Base-by-base conservation (phyloP, 2,329 filamentous ascomycete species). In the Escovopsis sp. region DNA sequence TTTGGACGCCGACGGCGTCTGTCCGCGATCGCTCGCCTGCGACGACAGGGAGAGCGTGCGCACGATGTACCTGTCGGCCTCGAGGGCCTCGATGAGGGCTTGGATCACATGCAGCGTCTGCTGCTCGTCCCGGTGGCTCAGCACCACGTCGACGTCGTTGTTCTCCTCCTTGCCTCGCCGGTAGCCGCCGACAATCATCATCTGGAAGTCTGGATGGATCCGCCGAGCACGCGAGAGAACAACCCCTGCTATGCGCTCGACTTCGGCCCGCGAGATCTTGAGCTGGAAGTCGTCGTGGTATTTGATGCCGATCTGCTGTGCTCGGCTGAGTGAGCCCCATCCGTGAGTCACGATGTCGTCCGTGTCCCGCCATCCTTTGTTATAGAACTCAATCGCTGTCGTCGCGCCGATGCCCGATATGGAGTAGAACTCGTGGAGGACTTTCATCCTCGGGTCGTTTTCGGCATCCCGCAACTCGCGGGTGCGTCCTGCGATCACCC, bases 231-330 rank as follows among this genome's bases (percentile, higher is more conserved):
- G 79, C 2, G 63, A 53, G 1, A 81, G 68, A 12, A 95, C 72
- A 1, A 69, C 66, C 4, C 63, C 53, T 0, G 73, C 75, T 42
- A 94, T 94, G 0, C 57, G 54, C 50, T 85, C 79, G 0, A 86
- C 82, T 58, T 96, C 87, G 0, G 55, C 45, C 1, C 87, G 75
- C 0, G 85, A 73, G 4, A 96, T 85, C 12, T 73, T 77, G 12
- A 70, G 61, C 38, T 74, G 65, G 43, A 98, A 83, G 48, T 96
- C 89, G 32, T 93, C 82, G 57, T 93, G 94, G 61, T 80, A 95
- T 57, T 96, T 96, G 37, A 95, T 68, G 0, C 91, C 89, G 43
- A 96, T 94, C 57, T 96, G 87, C 59, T 95, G 89, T 1, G 85
- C 82, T 11, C 87, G 77, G 1, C 72, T 81, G 1, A 96, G 67